A percentile compares a stretch with the other conserved stretches of the same genome.
phyloP scores from a whole-genome alignment of 2,329 filamentous ascomycete genomes.

The Alternaria viburni region DNA sequence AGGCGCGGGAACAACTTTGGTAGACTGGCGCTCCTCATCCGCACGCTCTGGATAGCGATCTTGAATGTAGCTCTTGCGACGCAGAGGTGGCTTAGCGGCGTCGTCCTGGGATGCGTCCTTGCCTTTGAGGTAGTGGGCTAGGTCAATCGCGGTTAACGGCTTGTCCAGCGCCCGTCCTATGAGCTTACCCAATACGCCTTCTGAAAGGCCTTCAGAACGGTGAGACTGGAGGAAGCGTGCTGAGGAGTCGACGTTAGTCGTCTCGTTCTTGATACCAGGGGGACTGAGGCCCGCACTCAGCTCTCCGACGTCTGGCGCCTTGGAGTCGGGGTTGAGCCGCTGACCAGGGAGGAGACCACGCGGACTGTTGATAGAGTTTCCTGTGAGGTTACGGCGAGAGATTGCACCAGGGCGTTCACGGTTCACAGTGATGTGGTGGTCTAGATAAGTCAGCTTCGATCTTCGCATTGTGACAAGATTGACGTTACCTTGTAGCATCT shows the following conservation, averaged over 20 bases:
- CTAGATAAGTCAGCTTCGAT: not conserved
- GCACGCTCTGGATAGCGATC: not conserved
- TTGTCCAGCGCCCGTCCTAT: constrained; percentile 26
- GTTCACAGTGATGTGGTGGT: not conserved
- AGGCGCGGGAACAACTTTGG: constrained; percentile 14
- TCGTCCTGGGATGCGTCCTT: not conserved
- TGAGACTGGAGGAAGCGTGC: constrained; percentile 4
- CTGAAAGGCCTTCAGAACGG: not conserved
- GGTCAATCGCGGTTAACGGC: constrained; percentile 26
- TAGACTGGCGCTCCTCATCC: not conserved
- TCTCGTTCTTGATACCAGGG: constrained; percentile 2
- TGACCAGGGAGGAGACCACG: not conserved
- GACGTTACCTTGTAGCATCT: not conserved
- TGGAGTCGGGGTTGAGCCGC: constrained; percentile 4
- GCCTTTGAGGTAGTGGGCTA: constrained; percentile 23
- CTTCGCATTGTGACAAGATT: not conserved
- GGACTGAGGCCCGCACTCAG: constrained; percentile 22
- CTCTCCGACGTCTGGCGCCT: constrained; percentile 20
- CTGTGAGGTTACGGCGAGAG: not conserved
- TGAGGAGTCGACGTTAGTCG: not conserved
- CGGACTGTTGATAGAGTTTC: not conserved
- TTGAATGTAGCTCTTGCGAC: not conserved
- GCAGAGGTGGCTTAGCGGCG: not conserved
- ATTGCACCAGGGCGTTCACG: not conserved
- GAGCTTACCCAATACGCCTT: constrained; percentile 25